These are phyloP conservation scores for Neoascochyta sp. DNA, from an alignment of 2,329 filamentous ascomycete genomes.

Conservation along the genomic window DNA sequence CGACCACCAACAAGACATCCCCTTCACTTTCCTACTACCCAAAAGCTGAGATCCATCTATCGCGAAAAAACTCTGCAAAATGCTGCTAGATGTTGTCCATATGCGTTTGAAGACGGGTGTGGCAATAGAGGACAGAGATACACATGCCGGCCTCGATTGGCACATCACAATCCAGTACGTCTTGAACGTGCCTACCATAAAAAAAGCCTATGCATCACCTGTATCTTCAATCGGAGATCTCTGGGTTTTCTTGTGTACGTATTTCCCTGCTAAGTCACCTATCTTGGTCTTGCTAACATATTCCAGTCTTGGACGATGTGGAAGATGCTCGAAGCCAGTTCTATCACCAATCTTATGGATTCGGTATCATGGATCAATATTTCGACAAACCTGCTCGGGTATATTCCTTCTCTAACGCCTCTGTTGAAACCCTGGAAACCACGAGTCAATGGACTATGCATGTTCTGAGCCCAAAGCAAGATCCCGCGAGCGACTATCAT, in stretches of 20 bases:
- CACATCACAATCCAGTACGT: conserved; percentile 3
- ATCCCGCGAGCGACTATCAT: neutral
- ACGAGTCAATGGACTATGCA: conserved; percentile 2
- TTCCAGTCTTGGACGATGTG: conserved; percentile 2
- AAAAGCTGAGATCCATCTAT: neutral
- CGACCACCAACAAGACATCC: neutral
- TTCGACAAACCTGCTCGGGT: conserved; percentile 1
- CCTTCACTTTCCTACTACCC: neutral
- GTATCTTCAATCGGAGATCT: no score
- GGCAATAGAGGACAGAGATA: neutral
- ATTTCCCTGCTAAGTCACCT: neutral
- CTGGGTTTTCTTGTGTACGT: no score
- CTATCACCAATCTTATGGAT: conserved; percentile 2
- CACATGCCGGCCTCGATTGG: conserved; percentile 4
- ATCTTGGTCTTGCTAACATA: no score
- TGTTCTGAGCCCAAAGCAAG: neutral
- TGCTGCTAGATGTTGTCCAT: conserved; percentile 3
- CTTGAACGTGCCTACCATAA: conserved; percentile 1
- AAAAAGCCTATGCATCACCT: neutral
- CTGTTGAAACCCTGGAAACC: conserved; percentile 1
- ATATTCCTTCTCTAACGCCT: conserved; percentile 1
- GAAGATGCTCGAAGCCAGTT: conserved; percentile 3
- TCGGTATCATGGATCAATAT: conserved; percentile 1
- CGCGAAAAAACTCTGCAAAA: neutral
- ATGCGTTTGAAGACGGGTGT: neutral